phyloP scores from a whole-genome alignment of 441 rosid species.

The Euphorbia corollata region DNA sequence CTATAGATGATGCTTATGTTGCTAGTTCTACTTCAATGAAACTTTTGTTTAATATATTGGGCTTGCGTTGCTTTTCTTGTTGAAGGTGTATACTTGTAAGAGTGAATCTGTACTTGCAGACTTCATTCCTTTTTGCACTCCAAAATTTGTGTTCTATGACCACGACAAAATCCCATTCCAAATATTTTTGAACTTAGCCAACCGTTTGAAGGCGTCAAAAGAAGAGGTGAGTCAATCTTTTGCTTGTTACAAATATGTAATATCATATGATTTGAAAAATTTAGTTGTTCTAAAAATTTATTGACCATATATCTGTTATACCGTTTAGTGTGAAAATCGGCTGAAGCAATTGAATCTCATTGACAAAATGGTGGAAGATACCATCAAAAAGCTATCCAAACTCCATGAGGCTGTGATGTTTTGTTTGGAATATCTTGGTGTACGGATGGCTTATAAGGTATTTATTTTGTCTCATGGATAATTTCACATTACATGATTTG shows the following conservation, averaged over 20 bases:
- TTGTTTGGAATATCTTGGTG: conserved; percentile 70
- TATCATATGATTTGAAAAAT: conserved; percentile 1
- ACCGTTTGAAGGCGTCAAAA: conserved; percentile 31
- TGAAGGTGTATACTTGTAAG: conserved; percentile 70
- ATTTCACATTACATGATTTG: neutral
- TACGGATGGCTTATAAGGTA: conserved; percentile 81
- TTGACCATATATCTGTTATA: conserved; percentile 17
- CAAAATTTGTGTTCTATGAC: conserved; percentile 49
- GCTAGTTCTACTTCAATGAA: neutral
- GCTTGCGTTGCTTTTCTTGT: conserved; percentile 11
- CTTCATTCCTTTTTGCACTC: conserved; percentile 54
- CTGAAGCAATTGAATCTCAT: conserved; percentile 39
- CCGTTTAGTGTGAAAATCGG: conserved; percentile 45
- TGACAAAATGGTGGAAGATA: conserved; percentile 28
- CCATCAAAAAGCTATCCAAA: conserved; percentile 36
- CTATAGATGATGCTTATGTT: conserved; percentile 1
- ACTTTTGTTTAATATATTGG: neutral
- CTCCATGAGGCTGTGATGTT: conserved; percentile 23
- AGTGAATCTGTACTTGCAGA: conserved; percentile 54
- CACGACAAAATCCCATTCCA: conserved; percentile 29
- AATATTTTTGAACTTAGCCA: conserved; percentile 22
- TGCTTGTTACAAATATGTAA: conserved; percentile 1
- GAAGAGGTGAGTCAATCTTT: conserved; percentile 36
- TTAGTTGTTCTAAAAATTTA: conserved; percentile 6
- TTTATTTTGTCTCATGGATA: neutral